Evolutionary conservation across 257 asterid genomes (phyloP), one percentile per base, ranked within the genome.

Genomic region (Jacaranda mimosifolia): DNA sequence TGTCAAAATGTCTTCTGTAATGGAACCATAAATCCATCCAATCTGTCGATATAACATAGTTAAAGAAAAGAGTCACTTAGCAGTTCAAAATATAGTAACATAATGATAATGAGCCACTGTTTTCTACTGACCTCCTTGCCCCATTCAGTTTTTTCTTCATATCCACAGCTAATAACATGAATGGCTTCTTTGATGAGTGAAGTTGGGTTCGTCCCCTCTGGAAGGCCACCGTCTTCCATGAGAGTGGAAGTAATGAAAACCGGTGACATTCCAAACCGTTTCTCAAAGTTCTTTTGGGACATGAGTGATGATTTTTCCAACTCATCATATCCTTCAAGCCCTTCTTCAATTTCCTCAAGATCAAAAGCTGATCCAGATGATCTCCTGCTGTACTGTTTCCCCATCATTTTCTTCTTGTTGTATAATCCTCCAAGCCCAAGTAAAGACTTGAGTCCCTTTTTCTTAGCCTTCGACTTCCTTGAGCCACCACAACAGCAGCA

Each of bases 131-230:
- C 97, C 90, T 92, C 97, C 77, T 91, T 92, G 60, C 97, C 97
- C 97, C 97, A 92, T 78, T 92, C 97, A 11, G 97, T 92, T 83
- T 92, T 92, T 86, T 92, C 97, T 84, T 92, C 97, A 55, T 92
- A 92, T 19, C 96, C 94, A 80, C 94, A 87, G 77, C 97, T 89
- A 57, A 92, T 92, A 51, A 92, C 97, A 86, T 91, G 95, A 83
- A 92, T 91, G 83, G 97, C 97, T 86, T 92, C 95, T 84, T 91
- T 91, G 76, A 89, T 83, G 40, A 89, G 88, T 12, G 97, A 84
- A 0, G 87, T 75, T 0, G 92, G 77, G 58, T 83, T 89, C 72
- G 89, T 89, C 68, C 95, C 94, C 74, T 89, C 89, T 3, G 97
- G 94, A 35, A 87, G 92, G 46, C 97, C 97, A 55, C 97, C 97